Conservation (phyloP, 768 basidiomycete species). For the Amyloporia xantha region DNA sequence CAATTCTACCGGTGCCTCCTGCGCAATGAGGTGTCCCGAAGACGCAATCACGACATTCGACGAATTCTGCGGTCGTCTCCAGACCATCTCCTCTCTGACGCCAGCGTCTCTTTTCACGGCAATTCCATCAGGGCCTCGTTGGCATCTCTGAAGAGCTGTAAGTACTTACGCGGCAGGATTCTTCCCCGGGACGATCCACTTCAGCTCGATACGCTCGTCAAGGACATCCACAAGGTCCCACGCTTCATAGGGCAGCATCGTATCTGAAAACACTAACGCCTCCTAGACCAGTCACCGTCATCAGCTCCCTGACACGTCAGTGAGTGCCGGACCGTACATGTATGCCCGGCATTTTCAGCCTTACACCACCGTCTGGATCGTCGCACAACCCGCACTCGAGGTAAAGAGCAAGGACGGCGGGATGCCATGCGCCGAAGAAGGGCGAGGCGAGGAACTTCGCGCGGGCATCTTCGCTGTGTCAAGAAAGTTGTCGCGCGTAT, state of each 20-base stretch:
- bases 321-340: too few relatives aligned
- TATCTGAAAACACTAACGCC: slow-evolving; percentile 52
- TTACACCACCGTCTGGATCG: slow-evolving; percentile 33
- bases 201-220: slow-evolving; percentile 43
- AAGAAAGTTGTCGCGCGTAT: neutral
- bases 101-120: neutral
- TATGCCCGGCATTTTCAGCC: slow-evolving; percentile 58
- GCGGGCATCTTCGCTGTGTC: slow-evolving; percentile 53
- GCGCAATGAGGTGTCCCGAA: slow-evolving; percentile 29
- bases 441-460: slow-evolving; percentile 40
- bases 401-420: slow-evolving; percentile 51
- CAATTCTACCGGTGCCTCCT: slow-evolving; percentile 23
- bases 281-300: too few relatives aligned
- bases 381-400: slow-evolving; percentile 49
- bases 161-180: slow-evolving; percentile 30
- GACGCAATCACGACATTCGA: slow-evolving; percentile 25
- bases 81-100: slow-evolving; percentile 18
- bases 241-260: slow-evolving; percentile 28
- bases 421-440: slow-evolving; percentile 72
- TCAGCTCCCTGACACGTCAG: too few relatives aligned
- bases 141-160: slow-evolving; percentile 26
- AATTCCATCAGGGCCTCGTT: neutral
- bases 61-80: slow-evolving; percentile 29
- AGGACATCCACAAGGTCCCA: slow-evolving; percentile 31
- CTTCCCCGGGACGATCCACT: slow-evolving; percentile 50